Evolutionary conservation across 1,284 basidiomycete genomes (phyloP).

Genomic region (Sanghuangporus sanghuang): DNA sequence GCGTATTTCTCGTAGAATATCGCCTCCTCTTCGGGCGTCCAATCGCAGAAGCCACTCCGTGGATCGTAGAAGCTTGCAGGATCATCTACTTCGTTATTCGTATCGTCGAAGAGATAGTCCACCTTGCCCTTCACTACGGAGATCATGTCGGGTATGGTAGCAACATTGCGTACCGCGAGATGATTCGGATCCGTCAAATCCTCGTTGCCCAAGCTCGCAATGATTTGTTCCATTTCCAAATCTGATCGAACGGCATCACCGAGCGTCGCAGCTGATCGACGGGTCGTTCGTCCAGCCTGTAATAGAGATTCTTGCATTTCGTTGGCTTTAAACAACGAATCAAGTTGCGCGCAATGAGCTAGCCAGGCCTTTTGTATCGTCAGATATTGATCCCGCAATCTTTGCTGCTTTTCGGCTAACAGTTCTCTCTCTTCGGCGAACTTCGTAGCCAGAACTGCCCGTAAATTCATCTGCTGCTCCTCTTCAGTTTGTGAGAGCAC

Average conservation of each 20-base stretch:
- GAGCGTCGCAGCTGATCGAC: conserved; percentile 63
- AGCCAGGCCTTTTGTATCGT: conserved; percentile 67
- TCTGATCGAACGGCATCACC: conserved; percentile 93
- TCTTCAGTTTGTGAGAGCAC: conserved; percentile 31
- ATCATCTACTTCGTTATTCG: conserved; percentile 76
- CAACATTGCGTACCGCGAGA: conserved; percentile 84
- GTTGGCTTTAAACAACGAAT: conserved; percentile 37
- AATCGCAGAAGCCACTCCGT: conserved; percentile 67
- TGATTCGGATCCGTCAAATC: conserved; percentile 89
- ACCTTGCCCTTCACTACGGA: conserved; percentile 59
- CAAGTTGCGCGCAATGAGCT: conserved; percentile 63
- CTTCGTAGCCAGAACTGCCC: conserved; percentile 44
- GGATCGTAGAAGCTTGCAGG: conserved; percentile 77
- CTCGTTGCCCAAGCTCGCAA: conserved; percentile 88
- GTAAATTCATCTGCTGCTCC: conserved; percentile 35
- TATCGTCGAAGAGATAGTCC: conserved; percentile 75
- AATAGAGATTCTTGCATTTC: conserved; percentile 38
- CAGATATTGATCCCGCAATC: conserved; percentile 64
- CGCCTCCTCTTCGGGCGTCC: conserved; percentile 84
- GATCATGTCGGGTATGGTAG: conserved; percentile 90
- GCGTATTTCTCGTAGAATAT: conserved; percentile 82
- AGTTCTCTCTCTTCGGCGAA: conserved; percentile 49
- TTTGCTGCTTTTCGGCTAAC: conserved; percentile 49
- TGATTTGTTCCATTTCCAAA: conserved; percentile 95
- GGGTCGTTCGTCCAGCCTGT: conserved; percentile 62